Conservation (phyloP, 2,329 filamentous ascomycete species). For the Endothia cerciana region DNA sequence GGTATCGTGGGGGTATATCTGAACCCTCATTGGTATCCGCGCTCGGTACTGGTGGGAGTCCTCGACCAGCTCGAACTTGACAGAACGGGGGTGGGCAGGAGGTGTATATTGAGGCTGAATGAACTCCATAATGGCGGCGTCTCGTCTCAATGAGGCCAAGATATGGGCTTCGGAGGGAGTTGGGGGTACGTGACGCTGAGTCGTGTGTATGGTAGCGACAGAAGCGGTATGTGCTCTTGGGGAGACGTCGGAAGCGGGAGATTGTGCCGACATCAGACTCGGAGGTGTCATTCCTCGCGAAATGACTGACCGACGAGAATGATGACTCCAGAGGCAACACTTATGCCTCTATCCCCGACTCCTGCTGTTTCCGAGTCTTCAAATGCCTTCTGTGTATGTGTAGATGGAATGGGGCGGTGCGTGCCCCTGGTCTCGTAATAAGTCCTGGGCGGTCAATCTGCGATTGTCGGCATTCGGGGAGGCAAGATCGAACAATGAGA, state of each 20-base stretch:
- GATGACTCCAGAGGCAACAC: constrained; percentile 18
- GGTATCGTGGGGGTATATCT: constrained; percentile 93
- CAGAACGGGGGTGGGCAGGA: constrained; percentile 65
- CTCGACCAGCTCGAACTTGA: constrained; percentile 78
- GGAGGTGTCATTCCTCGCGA: constrained; percentile 30
- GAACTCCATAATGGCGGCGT: constrained; percentile 27
- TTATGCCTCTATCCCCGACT: constrained; percentile 19
- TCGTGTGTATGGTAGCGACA: constrained; percentile 23
- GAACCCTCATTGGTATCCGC: constrained; percentile 81
- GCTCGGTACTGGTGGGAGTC: constrained; percentile 71
- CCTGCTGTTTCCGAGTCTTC: constrained; percentile 9
- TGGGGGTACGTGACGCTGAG: constrained; percentile 23
- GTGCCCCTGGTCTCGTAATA: constrained; percentile 21
- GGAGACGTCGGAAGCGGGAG: constrained; percentile 29
- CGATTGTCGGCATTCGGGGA: constrained; percentile 27
- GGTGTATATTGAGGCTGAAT: constrained; percentile 43
- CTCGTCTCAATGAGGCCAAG: constrained; percentile 28
- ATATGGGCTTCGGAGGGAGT: constrained; percentile 30
- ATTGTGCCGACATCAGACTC: constrained; percentile 31
- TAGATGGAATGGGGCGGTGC: constrained; percentile 10
- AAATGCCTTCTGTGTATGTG: constrained; percentile 11
- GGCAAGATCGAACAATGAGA: constrained; percentile 8
- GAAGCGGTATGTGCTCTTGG: constrained; percentile 29
- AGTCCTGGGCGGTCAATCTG: constrained; percentile 28
- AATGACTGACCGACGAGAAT: constrained; percentile 29